Evolutionary conservation across 352 stramenopile genomes (phyloP), one percentile per base, ranked within the genome.

Genomic region (Phytophthora citricola): DNA sequence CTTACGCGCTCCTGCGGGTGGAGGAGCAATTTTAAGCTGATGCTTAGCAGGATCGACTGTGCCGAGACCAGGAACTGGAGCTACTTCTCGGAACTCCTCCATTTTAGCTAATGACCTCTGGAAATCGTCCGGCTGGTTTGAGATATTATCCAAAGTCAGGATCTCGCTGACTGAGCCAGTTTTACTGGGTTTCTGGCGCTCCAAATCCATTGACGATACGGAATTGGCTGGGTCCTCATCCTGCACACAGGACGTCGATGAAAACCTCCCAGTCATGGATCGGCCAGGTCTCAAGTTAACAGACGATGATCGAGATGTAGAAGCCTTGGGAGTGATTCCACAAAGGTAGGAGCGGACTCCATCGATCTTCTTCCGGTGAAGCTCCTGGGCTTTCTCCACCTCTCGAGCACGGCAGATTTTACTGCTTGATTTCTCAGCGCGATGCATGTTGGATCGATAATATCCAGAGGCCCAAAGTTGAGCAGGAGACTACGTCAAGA

Each of bases 371-470:
- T 20, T 20, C 17, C 17, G 17, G 17, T 20, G 17, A 20, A 20
- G 17, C 17, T 20, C 17, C 17, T 20, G 17, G 17, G 17, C 17
- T 20, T 20, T 20, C 17, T 20, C 17, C 17, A 20, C 17, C 17
- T 20, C 17, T 20, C 17, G 17, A 11, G 31, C 11, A 2, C 81
- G 82, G 50, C 83, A 91, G 54, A 94, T 73, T 59, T 86, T 88
- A 52, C 85, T 94, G 71, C 85, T 92, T 20, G 82, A 82, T 61
- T 91, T 91, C 68, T 94, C 78, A 1, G 80, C 83, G 41, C 85
- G 83, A 56, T 92, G 76, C 82, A 94, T 93, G 27, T 12, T 58
- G 12, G 36, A 17, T 43, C 12, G 5, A 43, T 43, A 43, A 6
- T 40, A 4, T 5, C 10, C 17, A 20, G 17, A 20, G 17, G 17